Conservation (phyloP, 108 stramenopile genomes). For the Schizochytrium sp. region DNA sequence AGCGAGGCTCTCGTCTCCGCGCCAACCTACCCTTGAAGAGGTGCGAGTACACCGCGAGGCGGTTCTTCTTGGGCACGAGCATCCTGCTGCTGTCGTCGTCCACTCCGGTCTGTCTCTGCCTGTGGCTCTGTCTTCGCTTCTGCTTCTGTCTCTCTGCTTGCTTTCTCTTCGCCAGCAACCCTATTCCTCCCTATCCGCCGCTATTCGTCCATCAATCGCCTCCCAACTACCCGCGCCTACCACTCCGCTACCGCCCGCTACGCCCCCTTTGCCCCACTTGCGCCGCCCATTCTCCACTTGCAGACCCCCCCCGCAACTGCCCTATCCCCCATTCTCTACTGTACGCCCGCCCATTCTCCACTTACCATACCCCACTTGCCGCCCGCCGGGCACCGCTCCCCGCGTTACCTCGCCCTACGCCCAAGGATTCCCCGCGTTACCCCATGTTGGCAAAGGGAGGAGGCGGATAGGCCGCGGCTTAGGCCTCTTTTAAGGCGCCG, state of each 20-base stretch:
- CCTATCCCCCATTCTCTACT: background rate
- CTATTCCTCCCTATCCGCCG: background rate
- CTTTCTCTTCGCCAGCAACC: background rate
- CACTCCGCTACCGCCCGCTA: background rate
- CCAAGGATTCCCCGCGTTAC: background rate
- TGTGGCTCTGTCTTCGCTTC: background rate
- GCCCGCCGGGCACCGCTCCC: background rate
- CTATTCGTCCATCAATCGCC: background rate
- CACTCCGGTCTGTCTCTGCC: constrained; percentile 20
- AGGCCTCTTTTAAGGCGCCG: too few species aligned
- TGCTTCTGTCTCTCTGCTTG: background rate
- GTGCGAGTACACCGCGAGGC: constrained; percentile 95
- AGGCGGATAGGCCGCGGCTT: too few species aligned
- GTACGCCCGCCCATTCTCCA: background rate
- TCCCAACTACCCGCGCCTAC: background rate
- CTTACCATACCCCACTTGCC: background rate
- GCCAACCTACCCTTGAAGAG: constrained; percentile 86
- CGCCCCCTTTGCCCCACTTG: background rate
- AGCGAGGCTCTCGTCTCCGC: background rate
- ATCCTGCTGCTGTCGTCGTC: constrained; percentile 67
- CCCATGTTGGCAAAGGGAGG: background rate
- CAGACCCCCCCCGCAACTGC: background rate
- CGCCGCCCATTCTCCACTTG: background rate
- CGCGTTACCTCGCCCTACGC: background rate
- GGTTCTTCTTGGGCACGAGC: constrained; percentile 97